phyloP scores from a whole-genome alignment of 495 filamentous ascomycete genomes.

The Neohortaea acidophila region DNA sequence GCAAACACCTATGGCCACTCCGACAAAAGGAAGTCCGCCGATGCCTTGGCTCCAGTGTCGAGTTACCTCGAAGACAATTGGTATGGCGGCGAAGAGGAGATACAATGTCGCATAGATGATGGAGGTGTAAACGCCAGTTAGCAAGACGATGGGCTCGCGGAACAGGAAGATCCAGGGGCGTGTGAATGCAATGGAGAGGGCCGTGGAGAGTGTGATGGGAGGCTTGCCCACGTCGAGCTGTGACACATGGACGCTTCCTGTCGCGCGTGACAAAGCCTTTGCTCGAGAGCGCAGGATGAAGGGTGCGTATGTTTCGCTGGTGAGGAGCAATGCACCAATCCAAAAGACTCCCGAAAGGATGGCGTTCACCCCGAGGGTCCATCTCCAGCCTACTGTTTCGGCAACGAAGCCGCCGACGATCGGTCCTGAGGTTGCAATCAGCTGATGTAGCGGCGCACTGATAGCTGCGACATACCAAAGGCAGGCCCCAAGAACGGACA shows the following conservation, averaged over 20 bases:
- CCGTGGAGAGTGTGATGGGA: conserved; percentile 19
- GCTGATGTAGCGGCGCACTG: conserved; percentile 1
- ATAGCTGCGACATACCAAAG: conserved; percentile 6
- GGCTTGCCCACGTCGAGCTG: conserved; percentile 22
- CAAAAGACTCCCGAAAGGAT: conserved; percentile 8
- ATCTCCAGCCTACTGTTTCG: conserved; percentile 9
- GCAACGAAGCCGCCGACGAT: conserved; percentile 7
- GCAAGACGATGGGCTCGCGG: conserved; percentile 43
- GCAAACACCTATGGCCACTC: conserved; percentile 9
- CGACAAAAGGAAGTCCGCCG: conserved; percentile 18
- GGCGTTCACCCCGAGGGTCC: conserved; percentile 9
- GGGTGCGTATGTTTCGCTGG: conserved; percentile 9
- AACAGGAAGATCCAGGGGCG: conserved; percentile 45
- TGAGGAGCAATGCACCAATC: conserved; percentile 4
- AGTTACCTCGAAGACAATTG: conserved; percentile 18
- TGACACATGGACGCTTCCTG: conserved; percentile 8
- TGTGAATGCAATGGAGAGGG: conserved; percentile 31
- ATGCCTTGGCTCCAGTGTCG: conserved; percentile 20
- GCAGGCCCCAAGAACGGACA: conserved; percentile 41
- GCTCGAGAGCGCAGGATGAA: conserved; percentile 8
- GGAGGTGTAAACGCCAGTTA: conserved; percentile 29
- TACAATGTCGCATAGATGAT: conserved; percentile 26
- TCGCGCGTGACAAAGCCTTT: conserved; percentile 3
- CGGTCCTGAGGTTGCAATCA: conserved; percentile 7
- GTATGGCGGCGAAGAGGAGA: conserved; percentile 21